Percentiles rank a stretch among this genome's conserved stretches.
These are phyloP conservation scores for Pseudopithomyces chartarum DNA, from an alignment of 2,329 filamentous ascomycete species.

Conservation along the genomic window DNA sequence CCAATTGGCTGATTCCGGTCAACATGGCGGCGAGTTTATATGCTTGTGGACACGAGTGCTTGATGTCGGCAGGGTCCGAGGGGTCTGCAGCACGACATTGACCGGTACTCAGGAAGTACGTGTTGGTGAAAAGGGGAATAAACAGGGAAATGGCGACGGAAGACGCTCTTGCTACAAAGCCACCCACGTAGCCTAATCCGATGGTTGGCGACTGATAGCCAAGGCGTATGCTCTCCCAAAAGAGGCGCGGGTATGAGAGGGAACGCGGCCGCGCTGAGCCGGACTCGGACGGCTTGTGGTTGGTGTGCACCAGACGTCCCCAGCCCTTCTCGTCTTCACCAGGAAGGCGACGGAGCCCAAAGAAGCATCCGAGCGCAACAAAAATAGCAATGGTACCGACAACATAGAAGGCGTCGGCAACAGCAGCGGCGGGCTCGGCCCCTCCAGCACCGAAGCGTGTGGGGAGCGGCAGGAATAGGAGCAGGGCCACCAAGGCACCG, in stretches of 20 bases:
- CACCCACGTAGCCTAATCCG: constrained; percentile 85
- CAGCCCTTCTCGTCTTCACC: constrained; percentile 82
- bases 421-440: constrained; percentile 73
- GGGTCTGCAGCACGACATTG: constrained; percentile 66
- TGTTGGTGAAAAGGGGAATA: constrained; percentile 89
- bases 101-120: constrained; percentile 81
- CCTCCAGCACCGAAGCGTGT: constrained; percentile 76
- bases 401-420: constrained; percentile 85
- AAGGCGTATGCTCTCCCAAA: constrained; percentile 55
- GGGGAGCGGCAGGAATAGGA: constrained; percentile 84
- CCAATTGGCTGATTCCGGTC: constrained; percentile 85
- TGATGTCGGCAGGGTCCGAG: constrained; percentile 65
- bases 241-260: constrained; percentile 59
- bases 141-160: constrained; percentile 95
- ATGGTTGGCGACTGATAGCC: constrained; percentile 80
- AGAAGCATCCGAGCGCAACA: constrained; percentile 75
- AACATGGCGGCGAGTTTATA: constrained; percentile 87
- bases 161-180: constrained; percentile 91
- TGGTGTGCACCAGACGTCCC: constrained; percentile 46
- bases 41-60: constrained; percentile 80
- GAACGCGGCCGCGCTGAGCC: constrained; percentile 56
- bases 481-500: constrained; percentile 83
- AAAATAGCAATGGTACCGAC: constrained; percentile 74
- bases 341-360: constrained; percentile 70
- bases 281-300: constrained; percentile 25